Conservation (phyloP, 1,284 basidiomycete species). For the Vanrija sp. region DNA sequence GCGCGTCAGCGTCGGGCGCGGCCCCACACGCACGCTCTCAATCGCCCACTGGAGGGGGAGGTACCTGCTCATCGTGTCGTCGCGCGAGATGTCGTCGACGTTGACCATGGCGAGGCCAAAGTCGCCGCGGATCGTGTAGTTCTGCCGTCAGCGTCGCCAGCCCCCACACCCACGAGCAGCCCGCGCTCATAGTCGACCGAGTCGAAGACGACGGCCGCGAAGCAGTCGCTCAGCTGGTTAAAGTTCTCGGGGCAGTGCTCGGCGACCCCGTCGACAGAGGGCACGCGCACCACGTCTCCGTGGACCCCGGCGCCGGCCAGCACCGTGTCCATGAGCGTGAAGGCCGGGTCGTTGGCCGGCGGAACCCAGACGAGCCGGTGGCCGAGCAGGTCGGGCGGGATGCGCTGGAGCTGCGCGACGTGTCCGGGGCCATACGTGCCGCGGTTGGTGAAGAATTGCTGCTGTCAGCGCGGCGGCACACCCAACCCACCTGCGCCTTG, state of each 20-base stretch:
- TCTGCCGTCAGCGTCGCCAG: slow-evolving; percentile 33
- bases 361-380: slow-evolving; percentile 60
- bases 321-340: slow-evolving; percentile 54
- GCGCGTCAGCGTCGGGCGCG: slow-evolving; percentile 2
- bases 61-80: slow-evolving; percentile 61
- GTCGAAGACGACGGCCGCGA: slow-evolving; percentile 64
- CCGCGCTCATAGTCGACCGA: slow-evolving; percentile 52
- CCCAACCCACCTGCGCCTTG: background rate
- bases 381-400: slow-evolving; percentile 56
- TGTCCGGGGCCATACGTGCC: slow-evolving; percentile 57
- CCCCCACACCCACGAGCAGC: slow-evolving; percentile 15
- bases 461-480: background rate
- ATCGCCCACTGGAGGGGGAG: slow-evolving; percentile 73
- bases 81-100: slow-evolving; percentile 61
- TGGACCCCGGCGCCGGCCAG: slow-evolving; percentile 51
- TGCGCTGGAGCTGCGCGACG: slow-evolving; percentile 54
- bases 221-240: slow-evolving; percentile 65
- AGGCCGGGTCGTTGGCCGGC: slow-evolving; percentile 42
- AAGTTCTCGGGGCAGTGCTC: slow-evolving; percentile 67
- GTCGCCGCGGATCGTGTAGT: slow-evolving; percentile 69
- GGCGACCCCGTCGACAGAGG: slow-evolving; percentile 53
- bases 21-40: slow-evolving; percentile 56
- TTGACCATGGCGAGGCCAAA: slow-evolving; percentile 62
- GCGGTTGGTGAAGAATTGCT: slow-evolving; percentile 8
- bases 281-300: slow-evolving; percentile 53